Percentiles rank a stretch among this genome's conserved stretches.
Conservation (phyloP, 2,329 filamentous ascomycete species). For the Penicillium sp. region DNA sequence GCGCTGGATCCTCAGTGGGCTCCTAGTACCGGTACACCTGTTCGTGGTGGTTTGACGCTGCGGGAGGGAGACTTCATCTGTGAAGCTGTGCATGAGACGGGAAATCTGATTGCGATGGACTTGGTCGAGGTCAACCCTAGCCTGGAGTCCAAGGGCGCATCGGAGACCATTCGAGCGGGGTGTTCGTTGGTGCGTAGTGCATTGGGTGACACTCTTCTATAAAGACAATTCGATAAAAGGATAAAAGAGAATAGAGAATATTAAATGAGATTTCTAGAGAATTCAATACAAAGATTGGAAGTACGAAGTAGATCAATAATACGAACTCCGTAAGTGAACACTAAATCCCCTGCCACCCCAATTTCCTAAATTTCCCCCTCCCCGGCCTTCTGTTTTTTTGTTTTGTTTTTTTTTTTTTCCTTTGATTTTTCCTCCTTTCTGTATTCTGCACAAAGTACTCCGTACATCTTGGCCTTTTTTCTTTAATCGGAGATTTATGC, state of each 20-base stretch:
- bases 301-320: background rate
- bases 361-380: constrained; percentile 23
- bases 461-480: constrained; percentile 1
- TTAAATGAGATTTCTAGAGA: background rate
- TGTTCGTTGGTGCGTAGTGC: constrained; percentile 90
- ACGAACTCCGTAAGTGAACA: too few relatives aligned
- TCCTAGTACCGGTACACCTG: constrained; percentile 91
- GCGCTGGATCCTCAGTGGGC: constrained; percentile 95
- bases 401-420: background rate
- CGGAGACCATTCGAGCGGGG: constrained; percentile 85
- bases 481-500: background rate
- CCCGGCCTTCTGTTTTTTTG: constrained; percentile 11
- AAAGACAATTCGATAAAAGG: constrained; percentile 24
- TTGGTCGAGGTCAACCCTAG: constrained; percentile 79
- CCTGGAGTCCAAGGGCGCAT: constrained; percentile 67
- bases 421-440: background rate
- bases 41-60: constrained; percentile 87
- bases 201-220: constrained; percentile 86
- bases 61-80: constrained; percentile 97
- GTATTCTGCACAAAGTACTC: background rate
- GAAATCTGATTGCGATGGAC: constrained; percentile 75
- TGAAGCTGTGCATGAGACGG: constrained; percentile 78
- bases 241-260: background rate
- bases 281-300: background rate
- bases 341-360: constrained; percentile 32